Evolutionary conservation across 2,329 filamentous ascomycete species (phyloP).

Genomic region (Xylogone sp.): DNA sequence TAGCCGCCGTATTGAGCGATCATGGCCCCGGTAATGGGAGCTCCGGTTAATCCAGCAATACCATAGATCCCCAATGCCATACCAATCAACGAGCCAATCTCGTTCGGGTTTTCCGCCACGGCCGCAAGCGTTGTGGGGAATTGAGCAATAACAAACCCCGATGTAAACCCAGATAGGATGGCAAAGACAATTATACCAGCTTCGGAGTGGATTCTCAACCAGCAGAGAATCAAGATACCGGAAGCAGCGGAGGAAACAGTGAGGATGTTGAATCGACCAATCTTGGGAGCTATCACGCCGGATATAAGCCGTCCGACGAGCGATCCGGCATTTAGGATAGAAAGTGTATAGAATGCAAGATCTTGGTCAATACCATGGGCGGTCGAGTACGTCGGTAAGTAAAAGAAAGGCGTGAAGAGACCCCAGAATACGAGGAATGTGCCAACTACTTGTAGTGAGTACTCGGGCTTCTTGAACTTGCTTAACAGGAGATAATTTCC

Average conservation of each 20-base stretch:
- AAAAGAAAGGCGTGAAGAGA: conserved; percentile 49
- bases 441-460: conserved; percentile 27
- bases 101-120: background rate
- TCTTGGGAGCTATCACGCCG: conserved; percentile 45
- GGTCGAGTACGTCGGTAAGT: conserved; percentile 35
- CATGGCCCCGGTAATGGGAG: conserved; percentile 61
- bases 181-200: conserved; percentile 68
- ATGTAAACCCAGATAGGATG: conserved; percentile 74
- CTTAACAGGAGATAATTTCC: conserved; percentile 25
- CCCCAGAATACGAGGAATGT: conserved; percentile 42
- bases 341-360: conserved; percentile 46
- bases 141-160: conserved; percentile 69
- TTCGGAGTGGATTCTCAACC: conserved; percentile 45
- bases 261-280: conserved; percentile 46
- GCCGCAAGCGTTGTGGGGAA: conserved; percentile 33
- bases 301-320: conserved; percentile 51
- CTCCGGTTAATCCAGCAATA: conserved; percentile 60
- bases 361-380: conserved; percentile 39
- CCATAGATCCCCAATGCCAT: conserved; percentile 55
- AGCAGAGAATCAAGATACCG: conserved; percentile 17
- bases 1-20: conserved; percentile 43
- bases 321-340: conserved; percentile 46
- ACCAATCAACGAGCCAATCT: conserved; percentile 62
- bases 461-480: conserved; percentile 31
- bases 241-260: conserved; percentile 20